These are phyloP conservation scores for Nicotiana obtusifolia DNA, from an alignment of 257 asterid species.

Conservation along the genomic window DNA sequence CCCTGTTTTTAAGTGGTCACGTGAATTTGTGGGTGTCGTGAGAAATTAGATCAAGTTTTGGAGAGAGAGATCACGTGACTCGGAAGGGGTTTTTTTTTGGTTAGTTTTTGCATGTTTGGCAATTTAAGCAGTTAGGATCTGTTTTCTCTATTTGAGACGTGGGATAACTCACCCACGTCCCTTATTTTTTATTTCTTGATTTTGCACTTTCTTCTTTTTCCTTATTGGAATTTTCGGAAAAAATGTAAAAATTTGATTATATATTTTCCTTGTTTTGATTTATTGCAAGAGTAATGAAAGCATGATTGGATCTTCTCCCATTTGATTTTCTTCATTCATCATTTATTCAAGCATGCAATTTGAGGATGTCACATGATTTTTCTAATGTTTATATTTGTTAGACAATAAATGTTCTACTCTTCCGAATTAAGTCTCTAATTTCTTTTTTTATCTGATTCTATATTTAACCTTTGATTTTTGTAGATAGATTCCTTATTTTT, in stretches of 20 bases:
- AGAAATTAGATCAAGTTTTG: neutral
- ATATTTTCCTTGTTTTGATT: neutral
- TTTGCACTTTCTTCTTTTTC: neutral
- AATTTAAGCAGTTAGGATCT: neutral
- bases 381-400: neutral
- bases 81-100: neutral
- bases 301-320: conserved; percentile 4
- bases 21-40: neutral
- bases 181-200: conserved; percentile 11
- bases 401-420: neutral
- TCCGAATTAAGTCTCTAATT: neutral
- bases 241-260: neutral
- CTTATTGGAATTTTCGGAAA: neutral
- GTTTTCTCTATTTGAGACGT: conserved; percentile 7
- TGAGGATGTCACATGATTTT: neutral
- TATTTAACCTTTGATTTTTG: neutral
- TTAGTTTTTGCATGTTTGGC: neutral
- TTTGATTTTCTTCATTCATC: conserved; percentile 4
- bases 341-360: neutral
- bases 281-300: neutral
- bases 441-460: neutral
- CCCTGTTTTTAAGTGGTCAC: neutral
- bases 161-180: conserved; percentile 1
- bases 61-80: neutral
- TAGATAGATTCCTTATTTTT: neutral